Percentiles rank a stretch among this genome's conserved stretches.
These are phyloP conservation scores for Coleophoma eucalyptorum DNA, from an alignment of 2,329 filamentous ascomycete genomes.

Conservation along the genomic window DNA sequence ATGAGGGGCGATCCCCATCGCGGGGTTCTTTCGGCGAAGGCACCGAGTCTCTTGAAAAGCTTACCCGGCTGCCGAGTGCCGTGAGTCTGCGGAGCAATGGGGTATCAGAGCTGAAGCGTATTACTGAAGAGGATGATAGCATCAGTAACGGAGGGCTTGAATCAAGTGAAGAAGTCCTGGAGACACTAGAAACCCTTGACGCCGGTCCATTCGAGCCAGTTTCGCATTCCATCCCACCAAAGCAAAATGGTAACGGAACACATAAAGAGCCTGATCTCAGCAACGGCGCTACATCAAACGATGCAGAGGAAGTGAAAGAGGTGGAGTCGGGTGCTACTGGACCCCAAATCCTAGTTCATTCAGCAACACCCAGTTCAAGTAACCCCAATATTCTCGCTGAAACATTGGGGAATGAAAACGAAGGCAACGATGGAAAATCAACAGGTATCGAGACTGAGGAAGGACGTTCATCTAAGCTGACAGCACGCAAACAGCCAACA, in stretches of 20 bases:
- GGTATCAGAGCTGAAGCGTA: not conserved
- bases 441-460: conserved; percentile 15
- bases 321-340: conserved; percentile 6
- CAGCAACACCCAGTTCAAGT: conserved; percentile 16
- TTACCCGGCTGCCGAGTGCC: conserved; percentile 1
- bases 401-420: conserved; percentile 3
- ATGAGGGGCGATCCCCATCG: conserved; percentile 15
- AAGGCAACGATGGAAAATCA: conserved; percentile 14
- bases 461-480: conserved; percentile 12
- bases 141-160: not conserved
- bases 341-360: conserved; percentile 16
- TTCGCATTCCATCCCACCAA: not conserved
- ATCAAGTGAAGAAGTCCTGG: not conserved
- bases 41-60: conserved; percentile 6
- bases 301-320: conserved; percentile 3
- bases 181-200: not conserved
- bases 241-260: not conserved
- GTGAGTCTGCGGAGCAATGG: not conserved
- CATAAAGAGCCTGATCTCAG: not conserved
- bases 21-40: conserved; percentile 13
- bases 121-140: not conserved
- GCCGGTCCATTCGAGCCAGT: not conserved
- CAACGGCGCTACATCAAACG: conserved; percentile 7
- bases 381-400: not conserved
- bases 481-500: conserved; percentile 14